These are phyloP conservation scores for Fusarium avenaceum DNA, from an alignment of 2,329 filamentous ascomycete genomes.

Conservation along the genomic window DNA sequence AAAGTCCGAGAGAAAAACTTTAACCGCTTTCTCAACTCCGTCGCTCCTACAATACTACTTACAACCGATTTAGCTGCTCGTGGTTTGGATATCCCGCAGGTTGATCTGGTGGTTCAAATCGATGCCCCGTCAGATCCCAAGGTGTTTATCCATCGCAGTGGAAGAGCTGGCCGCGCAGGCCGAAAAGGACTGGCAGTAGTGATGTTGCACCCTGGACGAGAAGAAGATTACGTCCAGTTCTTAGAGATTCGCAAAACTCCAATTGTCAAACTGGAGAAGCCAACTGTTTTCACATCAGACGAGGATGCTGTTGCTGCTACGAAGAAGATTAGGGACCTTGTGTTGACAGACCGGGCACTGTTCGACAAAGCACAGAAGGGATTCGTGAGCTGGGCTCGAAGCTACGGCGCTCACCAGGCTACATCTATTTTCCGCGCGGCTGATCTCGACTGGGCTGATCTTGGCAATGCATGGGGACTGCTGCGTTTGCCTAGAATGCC, in stretches of 20 bases:
- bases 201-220: conserved; percentile 84
- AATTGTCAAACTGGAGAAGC: conserved; percentile 72
- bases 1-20: conserved; percentile 93
- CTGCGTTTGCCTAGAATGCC: conserved; percentile 94
- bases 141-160: conserved; percentile 93
- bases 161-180: conserved; percentile 89
- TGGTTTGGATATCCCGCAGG: conserved; percentile 90
- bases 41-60: conserved; percentile 82
- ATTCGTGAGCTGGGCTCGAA: conserved; percentile 93
- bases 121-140: conserved; percentile 89
- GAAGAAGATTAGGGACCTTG: conserved; percentile 71
- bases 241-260: conserved; percentile 90
- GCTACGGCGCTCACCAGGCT: conserved; percentile 91
- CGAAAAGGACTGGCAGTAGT: conserved; percentile 87
- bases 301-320: conserved; percentile 71
- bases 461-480: conserved; percentile 87
- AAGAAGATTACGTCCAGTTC: conserved; percentile 92
- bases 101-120: conserved; percentile 91
- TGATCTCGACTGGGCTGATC: conserved; percentile 87
- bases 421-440: conserved; percentile 88
- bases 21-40: conserved; percentile 79
- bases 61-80: conserved; percentile 94
- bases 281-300: conserved; percentile 69
- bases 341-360: conserved; percentile 67
- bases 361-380: conserved; percentile 91